Conservation (phyloP, 2,329 filamentous ascomycete species). For the Calonectria pauciramosa region DNA sequence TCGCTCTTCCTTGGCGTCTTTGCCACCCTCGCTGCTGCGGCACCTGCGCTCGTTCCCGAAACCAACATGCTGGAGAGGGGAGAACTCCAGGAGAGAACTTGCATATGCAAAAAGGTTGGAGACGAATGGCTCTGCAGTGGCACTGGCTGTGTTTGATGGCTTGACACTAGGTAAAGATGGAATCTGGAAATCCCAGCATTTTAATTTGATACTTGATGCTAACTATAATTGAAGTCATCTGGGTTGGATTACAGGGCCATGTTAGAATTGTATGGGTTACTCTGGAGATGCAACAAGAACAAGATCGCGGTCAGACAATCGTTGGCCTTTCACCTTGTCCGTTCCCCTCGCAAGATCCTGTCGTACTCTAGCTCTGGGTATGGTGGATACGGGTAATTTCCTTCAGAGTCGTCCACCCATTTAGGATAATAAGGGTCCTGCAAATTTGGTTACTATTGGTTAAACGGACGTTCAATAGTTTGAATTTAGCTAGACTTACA, state of each 20-base stretch:
- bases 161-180: not conserved
- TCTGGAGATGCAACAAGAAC: not conserved
- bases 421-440: not conserved
- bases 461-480: no score
- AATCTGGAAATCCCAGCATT: not conserved
- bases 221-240: not conserved
- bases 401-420: not conserved
- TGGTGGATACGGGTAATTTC: not conserved
- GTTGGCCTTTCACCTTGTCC: not conserved
- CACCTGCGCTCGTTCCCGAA: not conserved
- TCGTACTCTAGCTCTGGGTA: not conserved
- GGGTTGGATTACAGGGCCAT: not conserved
- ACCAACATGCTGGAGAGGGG: not conserved
- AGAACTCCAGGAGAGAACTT: not conserved
- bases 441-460: not conserved
- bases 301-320: not conserved
- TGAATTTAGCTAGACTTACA: not conserved
- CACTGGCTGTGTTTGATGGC: not conserved
- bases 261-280: not conserved
- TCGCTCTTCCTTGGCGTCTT: not conserved
- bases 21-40: not conserved
- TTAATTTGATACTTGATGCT: not conserved
- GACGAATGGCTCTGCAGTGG: not conserved
- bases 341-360: not conserved
- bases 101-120: not conserved